Evolutionary conservation across 805 yeast species (phyloP), one percentile per base, ranked within the genome.

Genomic region (Wickerhamiella shivajii): DNA sequence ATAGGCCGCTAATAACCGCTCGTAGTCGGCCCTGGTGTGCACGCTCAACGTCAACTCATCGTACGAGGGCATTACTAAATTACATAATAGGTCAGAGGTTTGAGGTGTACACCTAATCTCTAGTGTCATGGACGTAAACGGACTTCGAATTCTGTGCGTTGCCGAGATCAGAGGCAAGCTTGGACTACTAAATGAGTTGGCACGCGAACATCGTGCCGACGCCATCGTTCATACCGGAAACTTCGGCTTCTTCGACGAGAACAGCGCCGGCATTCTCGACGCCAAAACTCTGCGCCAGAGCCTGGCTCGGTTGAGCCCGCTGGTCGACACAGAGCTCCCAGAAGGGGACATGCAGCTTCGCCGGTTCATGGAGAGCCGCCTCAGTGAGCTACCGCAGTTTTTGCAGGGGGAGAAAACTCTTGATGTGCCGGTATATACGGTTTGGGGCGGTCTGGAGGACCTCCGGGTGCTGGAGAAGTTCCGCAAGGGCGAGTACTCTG

Each of bases 361-460:
- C 34, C 38, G 55, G 47, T 41, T 40, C 55, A 50, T 53, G 57
- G 28, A 43, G 50, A 44, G 47, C 63, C 36, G 42, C 24, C 57
- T 74, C 11, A 67, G 75, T 15, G 77, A 74, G 43, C 52, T 74
- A 28, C 58, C 66, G 27, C 51, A 57, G 30, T 71, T 66, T 36
- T 44, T 73, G 6, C 44, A 47, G 36, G 78, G 67, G 7, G 55
- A 55, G 29, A 46, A 50, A 32, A 42, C 29, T 39, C 60, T 67
- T 44, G 53, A 53, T 24, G 68, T 65, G 3, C 90, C 92, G 0
- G 80, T 79, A 1, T 79, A 78, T 56, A 71, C 85, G 3, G 69
- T 75, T n/a, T 74, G 68, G 44, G 90, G 90, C 0, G 74, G 77
- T 51, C 62, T 74, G 36, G 92, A 78, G 50, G 92, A 78, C 50